Evolutionary conservation across 768 basidiomycete species (phyloP), one percentile per base, ranked within the genome.

Genomic region (Podaxis carcinomalis): DNA sequence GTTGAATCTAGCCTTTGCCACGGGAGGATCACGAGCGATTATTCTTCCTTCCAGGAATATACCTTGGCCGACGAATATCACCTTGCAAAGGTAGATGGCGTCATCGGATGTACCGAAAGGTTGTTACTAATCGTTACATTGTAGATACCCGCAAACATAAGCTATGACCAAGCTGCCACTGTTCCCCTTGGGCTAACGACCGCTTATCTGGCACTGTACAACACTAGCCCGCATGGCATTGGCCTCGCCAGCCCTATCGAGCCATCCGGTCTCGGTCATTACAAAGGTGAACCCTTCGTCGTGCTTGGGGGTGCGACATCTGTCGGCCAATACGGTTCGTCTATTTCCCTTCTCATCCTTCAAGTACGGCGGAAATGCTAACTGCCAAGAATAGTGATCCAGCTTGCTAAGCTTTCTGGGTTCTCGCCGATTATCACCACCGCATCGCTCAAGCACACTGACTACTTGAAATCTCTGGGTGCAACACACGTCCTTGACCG

Each of bases 161-260:
- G 79, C 1, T 82, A 79, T 62, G 83, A 82, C 11, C 72, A 81
- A 58, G 83, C 78, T 2, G 64, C 80, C 0, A 78, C 83, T 1
- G 66, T 86, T 19, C 81, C 84, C 5, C 69, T 80, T 1, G 83
- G 73, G 1, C 63, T 84, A n/a, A 74, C 76, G 6, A 79, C 80
- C 19, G 80, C 82, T 14, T 79, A 78, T 36, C 70, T 78, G n/a
- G 84, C 81, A 1, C 63, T 86, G 19, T 85, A 81, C 67, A 74
- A 68, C 28, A 65, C 60, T 52, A 68, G 46, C 14, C 71, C 74
- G 0, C 68, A 76, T 62, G 80, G 81, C 44, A 68, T 76, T 1
- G 78, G 75, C 53, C 71, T 84, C 56, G 65, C 70, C 55, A 63
- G 77, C 7, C 78, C 80, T 0, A 72, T 78, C 66, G 73, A 73